Base-by-base conservation (phyloP, 352 stramenopile species). In the Globisporangium camurandrum region DNA sequence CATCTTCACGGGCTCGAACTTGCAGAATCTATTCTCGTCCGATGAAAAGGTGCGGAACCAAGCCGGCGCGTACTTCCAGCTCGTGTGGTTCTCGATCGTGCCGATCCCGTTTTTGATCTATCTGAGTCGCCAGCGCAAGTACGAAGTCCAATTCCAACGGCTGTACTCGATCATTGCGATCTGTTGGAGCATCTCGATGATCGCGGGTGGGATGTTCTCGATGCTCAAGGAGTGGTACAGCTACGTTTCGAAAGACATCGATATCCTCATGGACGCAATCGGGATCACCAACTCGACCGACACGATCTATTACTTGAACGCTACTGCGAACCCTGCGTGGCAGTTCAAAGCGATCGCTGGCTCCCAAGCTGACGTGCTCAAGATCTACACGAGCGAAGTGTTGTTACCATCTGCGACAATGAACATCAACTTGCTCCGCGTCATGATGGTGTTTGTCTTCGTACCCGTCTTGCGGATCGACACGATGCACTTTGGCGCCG, bases 151-250 rank as follows among this genome's bases (percentile, higher is more conserved):
- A 19, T 88, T 86, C 45, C 76, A 88, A 56, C 56, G 70, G n/a
- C 66, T 86, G 19, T 91, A 91, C 58, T 83, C 75, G 7, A 50
- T 76, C 8, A 60, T 91, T 11, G 37, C 86, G 26, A 28, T 87
- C 9, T 88, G 70, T 37, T 91, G 76, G 76, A 78, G 66, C 26
- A 80, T 84, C 46, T 88, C 76, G 12, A 75, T 91, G 46, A 80
- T 88, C 45, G 65, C 57, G 2, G 80, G 80, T 19, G 80, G 80
- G 6, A 84, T 88, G 75, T 87, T 88, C 45, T 88, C 80, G 19
- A 85, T 91, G 76, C 66, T 91, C n/a, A 74, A 57, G 20, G 80
- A 91, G 57, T 91, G 76, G 76, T 86, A 74, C 58, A 81, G 71
- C 46, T 88, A 86, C 59, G 63, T 91, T 7, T 61, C 63, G 12